phyloP scores from a whole-genome alignment of 805 yeast genomes.

The Kurtzmaniella fragi region DNA sequence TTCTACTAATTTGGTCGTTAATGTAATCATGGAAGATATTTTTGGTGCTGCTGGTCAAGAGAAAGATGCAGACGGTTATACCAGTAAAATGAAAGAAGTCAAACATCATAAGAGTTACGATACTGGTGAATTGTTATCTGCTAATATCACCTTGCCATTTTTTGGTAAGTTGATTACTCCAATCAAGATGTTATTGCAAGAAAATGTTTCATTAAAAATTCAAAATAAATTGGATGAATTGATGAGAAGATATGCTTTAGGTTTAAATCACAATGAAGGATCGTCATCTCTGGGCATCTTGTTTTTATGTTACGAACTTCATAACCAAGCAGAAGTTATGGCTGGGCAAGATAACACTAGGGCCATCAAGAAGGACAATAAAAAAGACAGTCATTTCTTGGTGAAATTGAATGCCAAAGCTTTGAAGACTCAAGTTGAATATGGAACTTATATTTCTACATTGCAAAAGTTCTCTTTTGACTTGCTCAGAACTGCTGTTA shows the following conservation, averaged over 20 bases:
- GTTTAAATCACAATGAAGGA: constrained; percentile 67
- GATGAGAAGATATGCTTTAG: constrained; percentile 70
- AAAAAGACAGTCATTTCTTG: constrained; percentile 58
- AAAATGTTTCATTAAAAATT: constrained; percentile 59
- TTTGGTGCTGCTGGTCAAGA: constrained; percentile 92
- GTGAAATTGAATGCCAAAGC: constrained; percentile 67
- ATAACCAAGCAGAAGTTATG: constrained; percentile 42
- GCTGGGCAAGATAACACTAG: constrained; percentile 8
- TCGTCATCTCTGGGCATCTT: constrained; percentile 54
- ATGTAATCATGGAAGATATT: constrained; percentile 82
- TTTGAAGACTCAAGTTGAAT: constrained; percentile 48
- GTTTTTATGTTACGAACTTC: constrained; percentile 69
- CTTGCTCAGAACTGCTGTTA: constrained; percentile 63
- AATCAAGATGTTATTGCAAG: constrained; percentile 54
- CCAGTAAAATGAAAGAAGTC: constrained; percentile 82
- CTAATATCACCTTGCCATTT: constrained; percentile 51
- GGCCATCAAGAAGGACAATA: constrained; percentile 10
- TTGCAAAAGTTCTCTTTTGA: constrained; percentile 77
- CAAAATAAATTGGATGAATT: constrained; percentile 78
- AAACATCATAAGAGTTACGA: constrained; percentile 86
- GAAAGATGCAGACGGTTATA: constrained; percentile 90
- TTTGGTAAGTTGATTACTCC: constrained; percentile 65
- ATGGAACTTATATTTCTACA: constrained; percentile 50
- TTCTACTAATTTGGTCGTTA: constrained; percentile 54
- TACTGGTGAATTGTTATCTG: constrained; percentile 72